Evolutionary conservation across 345 rosid genomes (phyloP), one percentile per base, ranked within the genome.

Genomic region (Schrenkiella parvula): DNA sequence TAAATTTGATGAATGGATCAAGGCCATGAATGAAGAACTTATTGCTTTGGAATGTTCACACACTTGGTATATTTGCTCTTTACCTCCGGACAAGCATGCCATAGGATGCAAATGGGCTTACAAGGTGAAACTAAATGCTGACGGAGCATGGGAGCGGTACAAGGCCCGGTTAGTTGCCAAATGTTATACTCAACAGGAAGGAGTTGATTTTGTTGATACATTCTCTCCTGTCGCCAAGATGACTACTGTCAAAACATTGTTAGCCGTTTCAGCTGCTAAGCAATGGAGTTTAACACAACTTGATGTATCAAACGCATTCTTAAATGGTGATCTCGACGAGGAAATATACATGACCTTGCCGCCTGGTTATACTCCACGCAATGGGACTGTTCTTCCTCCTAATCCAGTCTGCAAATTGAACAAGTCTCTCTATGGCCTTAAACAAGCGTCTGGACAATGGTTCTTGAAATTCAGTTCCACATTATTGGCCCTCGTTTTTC

Each of bases 401-500:
- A 55, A 55, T 55, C 22, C 11, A 0, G 61, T 32, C 2, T 29
- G 21, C 4, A 55, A 55, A 6, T 22, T 55, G 0, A 15, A 26
- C 0, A 55, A 55, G 1, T 55, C 35, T 5, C 1, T 32, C 0
- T 55, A 55, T 26, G 61, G 61, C 0, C 7, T 55, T 0, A 55
- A 55, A n/a, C 13, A 29, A 0, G 61, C 61, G 0, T 55, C 61
- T 0, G 0, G 39, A 6, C 22, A 55, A 5, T 43, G 61, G 39
- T 14, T 22, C 6, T 2, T 22, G 2, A 55, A 55, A 3, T 55
- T 55, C 12, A 21, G 5, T 0, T 35, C 12, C 11, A 35, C 2
- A 1, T n/a, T 7, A 5, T 0, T 1, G 0, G 0, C 5, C 0
- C 11, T 26, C 22, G 22, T 0, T 26, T 55, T 7, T 7, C 5